A percentile compares a stretch with the other conserved stretches of the same genome.
phyloP scores from a whole-genome alignment of 2,329 filamentous ascomycete species.

The Cercospora zeina region DNA sequence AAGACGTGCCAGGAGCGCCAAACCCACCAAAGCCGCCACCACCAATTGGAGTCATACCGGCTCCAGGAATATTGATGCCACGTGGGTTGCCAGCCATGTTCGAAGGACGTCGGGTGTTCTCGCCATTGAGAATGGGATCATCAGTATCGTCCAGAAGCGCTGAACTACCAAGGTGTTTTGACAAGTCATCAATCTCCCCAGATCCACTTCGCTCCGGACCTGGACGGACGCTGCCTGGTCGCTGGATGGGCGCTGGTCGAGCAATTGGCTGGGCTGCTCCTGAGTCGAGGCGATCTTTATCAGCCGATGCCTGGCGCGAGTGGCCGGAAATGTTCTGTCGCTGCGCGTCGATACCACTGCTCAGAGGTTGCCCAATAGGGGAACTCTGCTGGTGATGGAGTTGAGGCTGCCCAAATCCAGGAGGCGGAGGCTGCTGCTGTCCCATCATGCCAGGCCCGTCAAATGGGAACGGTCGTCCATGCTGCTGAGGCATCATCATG shows the following conservation, averaged over 20 bases:
- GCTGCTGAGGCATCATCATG: conserved; percentile 53
- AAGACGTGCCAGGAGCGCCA: conserved; percentile 41
- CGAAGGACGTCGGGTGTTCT: conserved; percentile 42
- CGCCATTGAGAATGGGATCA: conserved; percentile 57
- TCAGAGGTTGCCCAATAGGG: conserved; percentile 39
- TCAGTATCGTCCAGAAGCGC: conserved; percentile 75
- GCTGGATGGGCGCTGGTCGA: conserved; percentile 81
- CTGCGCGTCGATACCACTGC: conserved; percentile 39
- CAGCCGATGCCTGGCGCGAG: conserved; percentile 71
- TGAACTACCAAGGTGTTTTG: conserved; percentile 79
- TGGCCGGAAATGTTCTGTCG: conserved; percentile 54
- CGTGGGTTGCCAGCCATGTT: conserved; percentile 40
- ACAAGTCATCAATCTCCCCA: conserved; percentile 55
- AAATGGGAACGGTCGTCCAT: conserved; percentile 54
- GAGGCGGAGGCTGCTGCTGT: conserved; percentile 41
- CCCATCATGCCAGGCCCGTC: conserved; percentile 45
- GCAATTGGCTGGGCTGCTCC: conserved; percentile 70
- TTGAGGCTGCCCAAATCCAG: conserved; percentile 55
- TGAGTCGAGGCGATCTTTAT: conserved; percentile 60
- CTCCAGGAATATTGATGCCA: conserved; percentile 33
- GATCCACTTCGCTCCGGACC: conserved; percentile 44
- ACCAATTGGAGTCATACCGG: conserved; percentile 37
- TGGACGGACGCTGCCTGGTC: conserved; percentile 70
- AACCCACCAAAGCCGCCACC: conserved; percentile 33
- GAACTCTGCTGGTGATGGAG: conserved; percentile 36